Base-by-base conservation (phyloP, 768 basidiomycete species). In the Lepiota subincarnata region DNA sequence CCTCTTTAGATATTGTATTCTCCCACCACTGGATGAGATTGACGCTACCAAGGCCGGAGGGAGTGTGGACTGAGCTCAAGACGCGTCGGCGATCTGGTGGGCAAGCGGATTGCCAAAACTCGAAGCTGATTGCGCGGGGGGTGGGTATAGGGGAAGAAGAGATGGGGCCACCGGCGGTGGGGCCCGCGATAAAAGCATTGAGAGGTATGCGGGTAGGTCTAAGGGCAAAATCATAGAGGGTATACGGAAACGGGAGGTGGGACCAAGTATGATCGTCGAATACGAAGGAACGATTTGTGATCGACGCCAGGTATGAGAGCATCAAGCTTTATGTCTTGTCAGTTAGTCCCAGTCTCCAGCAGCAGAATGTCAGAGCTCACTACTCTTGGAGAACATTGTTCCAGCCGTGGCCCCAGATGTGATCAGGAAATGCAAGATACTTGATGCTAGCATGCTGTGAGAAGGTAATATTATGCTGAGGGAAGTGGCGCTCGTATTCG, bases 211-310 rank as follows among this genome's bases (percentile, higher is more conserved):
- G 69, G 0, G 75, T 69, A 3, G 79, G 76, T 18, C 82, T 73
- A 49, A 83, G 68, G 0, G 77, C 69, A 50, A 79, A 74, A 56
- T 78, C 79, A 55, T 83, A 81, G 0, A 82, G 48, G 2, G 80
- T 78, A 63, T 79, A 83, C 2, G 77, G 76, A 26, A 81, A 64
- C 2, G 81, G 77, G 0, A 69, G 57, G 44, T 76, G 78, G 0
- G 83, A 82, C 82, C 82, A 84, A 34, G 72, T 73, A 53, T 82
- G 83, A 60, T 83, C 81, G 54, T 83, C 79, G 53, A 85, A 86
- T 1, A 85, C 82, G 52, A 76, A 84, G 0, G 79, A 77, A 12
- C 81, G 67, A 55, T 80, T 74, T 10, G 78, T 62, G 35, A 64
- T 60, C 43, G 78, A 73, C 0, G 83, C 80, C 13, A 84, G 63